Conservation (phyloP, 140 eudicot genomes). For the Flaveria floridana region DNA sequence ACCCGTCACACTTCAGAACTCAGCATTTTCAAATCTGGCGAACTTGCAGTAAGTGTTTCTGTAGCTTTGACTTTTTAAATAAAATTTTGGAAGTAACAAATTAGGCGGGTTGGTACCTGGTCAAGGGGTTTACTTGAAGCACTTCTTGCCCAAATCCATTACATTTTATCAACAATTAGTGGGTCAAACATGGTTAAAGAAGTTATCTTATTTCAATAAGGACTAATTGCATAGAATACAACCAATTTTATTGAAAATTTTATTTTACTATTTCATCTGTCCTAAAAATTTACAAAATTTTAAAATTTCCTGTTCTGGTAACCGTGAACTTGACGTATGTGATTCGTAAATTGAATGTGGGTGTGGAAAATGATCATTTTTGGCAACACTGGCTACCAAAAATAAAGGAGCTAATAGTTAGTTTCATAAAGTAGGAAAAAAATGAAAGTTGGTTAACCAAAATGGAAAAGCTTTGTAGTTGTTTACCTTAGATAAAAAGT, state of each 20-base stretch:
- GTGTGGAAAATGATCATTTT: not conserved
- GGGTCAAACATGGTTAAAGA: not conserved
- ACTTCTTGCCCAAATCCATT: not conserved
- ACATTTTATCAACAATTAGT: not conserved
- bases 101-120: not conserved
- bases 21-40: conserved; percentile 65
- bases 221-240: not conserved
- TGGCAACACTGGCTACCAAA: not conserved
- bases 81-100: not conserved
- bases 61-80: not conserved
- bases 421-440: not conserved
- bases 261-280: not conserved
- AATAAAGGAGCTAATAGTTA: not conserved
- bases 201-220: not conserved
- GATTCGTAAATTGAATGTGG: not conserved
- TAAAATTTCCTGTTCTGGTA: not conserved
- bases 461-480: not conserved
- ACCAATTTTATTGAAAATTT: not conserved
- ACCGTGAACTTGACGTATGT: not conserved
- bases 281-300: not conserved
- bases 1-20: conserved; percentile 57
- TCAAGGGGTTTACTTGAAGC: conserved; percentile 2
- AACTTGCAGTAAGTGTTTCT: conserved; percentile 68
- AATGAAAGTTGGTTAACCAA: not conserved
- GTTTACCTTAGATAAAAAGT: not conserved